A percentile compares a stretch with the other conserved stretches of the same genome.
These are phyloP conservation scores for Cyclotella distinguenda DNA, from an alignment of 108 stramenopile genomes.

Conservation along the genomic window DNA sequence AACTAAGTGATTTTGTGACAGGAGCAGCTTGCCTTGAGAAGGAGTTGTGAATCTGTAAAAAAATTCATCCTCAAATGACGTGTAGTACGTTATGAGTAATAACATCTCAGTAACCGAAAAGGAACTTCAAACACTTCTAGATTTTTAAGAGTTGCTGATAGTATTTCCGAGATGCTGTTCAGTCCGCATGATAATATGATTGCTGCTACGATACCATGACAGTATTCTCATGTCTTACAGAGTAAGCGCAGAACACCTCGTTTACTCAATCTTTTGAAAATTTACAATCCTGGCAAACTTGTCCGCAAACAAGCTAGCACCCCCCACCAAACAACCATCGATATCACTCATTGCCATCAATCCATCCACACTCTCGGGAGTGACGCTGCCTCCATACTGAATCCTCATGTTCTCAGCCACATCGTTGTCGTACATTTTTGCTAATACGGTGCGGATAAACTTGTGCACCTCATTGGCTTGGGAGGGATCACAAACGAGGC, in stretches of 20 bases:
- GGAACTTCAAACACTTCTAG: too few species aligned
- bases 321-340: conserved; percentile 81
- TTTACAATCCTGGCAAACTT: conserved; percentile 77
- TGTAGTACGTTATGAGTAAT: too few species aligned
- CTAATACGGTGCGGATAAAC: conserved; percentile 38
- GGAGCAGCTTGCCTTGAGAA: conserved; percentile 62
- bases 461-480: conserved; percentile 48
- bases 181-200: too few species aligned
- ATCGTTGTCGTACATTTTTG: conserved; percentile 52
- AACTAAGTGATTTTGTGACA: conserved; percentile 75
- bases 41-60: too few species aligned
- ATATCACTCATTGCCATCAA: conserved; percentile 80
- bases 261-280: conserved; percentile 6
- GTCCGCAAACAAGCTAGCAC: conserved; percentile 77
- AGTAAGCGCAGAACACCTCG: neutral
- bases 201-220: too few species aligned
- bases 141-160: too few species aligned
- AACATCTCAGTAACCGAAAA: too few species aligned
- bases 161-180: too few species aligned
- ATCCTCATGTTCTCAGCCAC: conserved; percentile 55
- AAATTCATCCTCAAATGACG: too few species aligned
- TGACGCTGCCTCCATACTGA: conserved; percentile 81
- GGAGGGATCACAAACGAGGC: conserved; percentile 37
- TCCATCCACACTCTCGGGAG: conserved; percentile 66
- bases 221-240: neutral